Conservation (phyloP, 2,329 filamentous ascomycete species). For the Pseudodiploospora longispora region DNA sequence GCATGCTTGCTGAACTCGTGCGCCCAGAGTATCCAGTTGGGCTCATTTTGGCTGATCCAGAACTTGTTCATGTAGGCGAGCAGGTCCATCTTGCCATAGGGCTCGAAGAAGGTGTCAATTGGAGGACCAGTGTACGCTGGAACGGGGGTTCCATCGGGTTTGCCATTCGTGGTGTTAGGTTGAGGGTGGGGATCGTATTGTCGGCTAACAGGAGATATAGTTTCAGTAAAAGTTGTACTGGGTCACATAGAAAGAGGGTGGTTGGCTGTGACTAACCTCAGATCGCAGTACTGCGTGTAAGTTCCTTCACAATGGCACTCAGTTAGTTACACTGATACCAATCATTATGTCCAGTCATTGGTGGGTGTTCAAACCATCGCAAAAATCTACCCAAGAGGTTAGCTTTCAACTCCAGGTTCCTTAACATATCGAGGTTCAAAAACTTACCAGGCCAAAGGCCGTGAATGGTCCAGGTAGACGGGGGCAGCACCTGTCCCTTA, state of each 20-base stretch:
- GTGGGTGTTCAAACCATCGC: constrained; percentile 26
- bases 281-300: constrained; percentile 61
- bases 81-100: constrained; percentile 51
- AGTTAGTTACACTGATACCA: too few relatives aligned
- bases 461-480: constrained; percentile 50
- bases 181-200: constrained; percentile 56
- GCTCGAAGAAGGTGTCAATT: constrained; percentile 50
- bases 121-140: constrained; percentile 49
- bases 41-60: constrained; percentile 52
- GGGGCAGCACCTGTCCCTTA: constrained; percentile 49
- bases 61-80: constrained; percentile 57
- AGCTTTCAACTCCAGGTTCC: not conserved
- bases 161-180: constrained; percentile 56
- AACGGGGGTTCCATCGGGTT: constrained; percentile 43
- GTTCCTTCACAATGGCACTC: constrained; percentile 32
- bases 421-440: not conserved
- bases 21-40: constrained; percentile 54
- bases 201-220: constrained; percentile 25
- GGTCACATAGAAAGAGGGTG: not conserved
- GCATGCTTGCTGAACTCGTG: constrained; percentile 63
- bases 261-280: constrained; percentile 23
- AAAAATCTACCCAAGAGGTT: constrained; percentile 28
- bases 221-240: not conserved
- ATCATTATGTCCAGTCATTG: not conserved
- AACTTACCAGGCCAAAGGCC: constrained; percentile 44